Evolutionary conservation across 2,329 filamentous ascomycete species (phyloP).

Genomic region (Botrytis fragariae): DNA sequence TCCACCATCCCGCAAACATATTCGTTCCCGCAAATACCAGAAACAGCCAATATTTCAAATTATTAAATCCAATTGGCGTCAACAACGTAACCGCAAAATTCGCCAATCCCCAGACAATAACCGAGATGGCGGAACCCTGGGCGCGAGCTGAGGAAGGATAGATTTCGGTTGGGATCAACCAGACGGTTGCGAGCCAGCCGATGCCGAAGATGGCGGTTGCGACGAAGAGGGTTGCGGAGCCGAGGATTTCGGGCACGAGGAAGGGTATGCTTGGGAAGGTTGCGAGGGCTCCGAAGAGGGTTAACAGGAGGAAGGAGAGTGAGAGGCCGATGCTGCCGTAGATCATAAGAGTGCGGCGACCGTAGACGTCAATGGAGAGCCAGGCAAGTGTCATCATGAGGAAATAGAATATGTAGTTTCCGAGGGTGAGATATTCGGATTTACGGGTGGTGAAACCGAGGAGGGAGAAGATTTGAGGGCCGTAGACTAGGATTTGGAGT

Average conservation of each 20-base stretch:
- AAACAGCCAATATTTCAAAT: constrained; percentile 56
- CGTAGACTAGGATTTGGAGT: constrained; percentile 50
- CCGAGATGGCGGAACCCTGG: constrained; percentile 64
- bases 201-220: constrained; percentile 61
- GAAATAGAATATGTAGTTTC: constrained; percentile 61
- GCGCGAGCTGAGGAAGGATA: constrained; percentile 59
- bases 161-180: constrained; percentile 59
- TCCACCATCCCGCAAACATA: constrained; percentile 49
- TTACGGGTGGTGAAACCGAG: constrained; percentile 52
- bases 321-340: constrained; percentile 51
- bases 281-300: constrained; percentile 50
- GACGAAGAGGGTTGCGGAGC: constrained; percentile 52
- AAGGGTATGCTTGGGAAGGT: constrained; percentile 43
- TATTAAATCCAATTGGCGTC: constrained; percentile 61
- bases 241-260: constrained; percentile 48
- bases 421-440: constrained; percentile 57
- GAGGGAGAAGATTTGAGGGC: constrained; percentile 61
- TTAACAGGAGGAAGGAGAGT: constrained; percentile 50
- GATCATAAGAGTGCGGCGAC: constrained; percentile 52
- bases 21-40: constrained; percentile 56
- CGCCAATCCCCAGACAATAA: constrained; percentile 59
- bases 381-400: constrained; percentile 59
- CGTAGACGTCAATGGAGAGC: constrained; percentile 56
- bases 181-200: constrained; percentile 57
- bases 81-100: constrained; percentile 49